Evolutionary conservation across 177 flowering plant species (phyloP), one percentile per base, ranked within the genome.

Genomic region (Vitis hybrid): DNA sequence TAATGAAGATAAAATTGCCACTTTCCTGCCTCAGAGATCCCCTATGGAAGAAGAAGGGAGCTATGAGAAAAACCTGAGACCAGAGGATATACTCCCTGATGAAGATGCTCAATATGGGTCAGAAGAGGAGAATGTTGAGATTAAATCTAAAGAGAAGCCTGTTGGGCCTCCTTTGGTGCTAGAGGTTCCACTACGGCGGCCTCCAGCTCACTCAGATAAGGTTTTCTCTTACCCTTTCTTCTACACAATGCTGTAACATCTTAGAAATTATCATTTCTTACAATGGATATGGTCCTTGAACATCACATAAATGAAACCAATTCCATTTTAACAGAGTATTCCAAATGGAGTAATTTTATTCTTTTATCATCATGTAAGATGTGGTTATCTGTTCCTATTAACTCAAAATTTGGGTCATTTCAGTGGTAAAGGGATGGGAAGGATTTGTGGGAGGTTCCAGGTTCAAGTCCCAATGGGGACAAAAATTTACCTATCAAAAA

Each of bases 91-190:
- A 77, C 77, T 93, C 18, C 83, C 83, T 66, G 97, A 96, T 80
- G 97, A 92, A 70, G 93, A 93, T 77, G 85, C 70, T 60, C 89
- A 77, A 56, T 92, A 88, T 79, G 88, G 83, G 67, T 96, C 98
- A 32, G 99, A 95, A 74, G 97, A 93, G 74, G 98, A 95, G 64
- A 87, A 79, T 68, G 56, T 80, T 75, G 97, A 87, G 65, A 84
- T 77, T 62, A 93, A 75, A 77, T 69, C 46, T 6, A 93, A 84
- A 67, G 98, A 93, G 76, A 96, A 89, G 77, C 97, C 99, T 6
- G 84, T 90, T 83, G 98, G 99, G 1, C 93, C 97, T 24, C 97
- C 99, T 2, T 72, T 96, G 82, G 95, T 87, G 64, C 72, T 96
- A 64, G 99, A 91, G 77, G 83, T 91, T 80, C 99, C 99, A 13